phyloP scores from a whole-genome alignment of 2,329 filamentous ascomycete genomes.

The Fusarium subglutinans region DNA sequence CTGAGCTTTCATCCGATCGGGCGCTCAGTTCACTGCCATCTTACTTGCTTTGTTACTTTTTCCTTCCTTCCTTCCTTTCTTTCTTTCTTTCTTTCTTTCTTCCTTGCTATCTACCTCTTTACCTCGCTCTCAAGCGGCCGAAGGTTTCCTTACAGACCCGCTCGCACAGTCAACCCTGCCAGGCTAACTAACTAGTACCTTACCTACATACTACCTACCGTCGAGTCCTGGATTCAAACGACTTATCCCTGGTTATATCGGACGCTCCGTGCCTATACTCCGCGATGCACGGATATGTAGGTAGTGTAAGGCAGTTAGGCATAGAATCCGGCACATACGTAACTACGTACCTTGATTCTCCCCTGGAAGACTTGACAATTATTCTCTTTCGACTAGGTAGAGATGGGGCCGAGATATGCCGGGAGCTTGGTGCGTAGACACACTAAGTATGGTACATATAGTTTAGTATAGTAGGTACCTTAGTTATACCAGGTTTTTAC shows the following conservation, averaged over 20 bases:
- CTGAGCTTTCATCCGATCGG: too few relatives aligned
- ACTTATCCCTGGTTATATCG: constrained; percentile 31
- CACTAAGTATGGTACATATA: background rate
- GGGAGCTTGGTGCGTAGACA: background rate
- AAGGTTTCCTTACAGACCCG: background rate
- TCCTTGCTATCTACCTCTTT: too few relatives aligned
- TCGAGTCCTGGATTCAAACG: background rate
- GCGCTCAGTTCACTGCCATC: too few relatives aligned
- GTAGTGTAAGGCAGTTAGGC: background rate
- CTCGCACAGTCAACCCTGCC: background rate
- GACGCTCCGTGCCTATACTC: constrained; percentile 5
- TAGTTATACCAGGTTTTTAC: background rate
- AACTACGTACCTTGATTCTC: constrained; percentile 1
- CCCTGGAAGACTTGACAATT: background rate
- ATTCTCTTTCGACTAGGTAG: background rate
- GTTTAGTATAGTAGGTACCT: background rate
- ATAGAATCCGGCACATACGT: constrained; percentile 7
- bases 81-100: background rate
- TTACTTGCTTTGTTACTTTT: too few relatives aligned
- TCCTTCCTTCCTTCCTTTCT: background rate
- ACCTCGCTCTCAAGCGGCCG: background rate
- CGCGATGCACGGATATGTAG: background rate
- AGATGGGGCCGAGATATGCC: background rate
- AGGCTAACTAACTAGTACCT: background rate
- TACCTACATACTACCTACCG: background rate